A percentile compares a stretch with the other conserved stretches of the same genome.
Evolutionary conservation across 169 alveolate species (phyloP).

Genomic region (Plasmodium inui): DNA sequence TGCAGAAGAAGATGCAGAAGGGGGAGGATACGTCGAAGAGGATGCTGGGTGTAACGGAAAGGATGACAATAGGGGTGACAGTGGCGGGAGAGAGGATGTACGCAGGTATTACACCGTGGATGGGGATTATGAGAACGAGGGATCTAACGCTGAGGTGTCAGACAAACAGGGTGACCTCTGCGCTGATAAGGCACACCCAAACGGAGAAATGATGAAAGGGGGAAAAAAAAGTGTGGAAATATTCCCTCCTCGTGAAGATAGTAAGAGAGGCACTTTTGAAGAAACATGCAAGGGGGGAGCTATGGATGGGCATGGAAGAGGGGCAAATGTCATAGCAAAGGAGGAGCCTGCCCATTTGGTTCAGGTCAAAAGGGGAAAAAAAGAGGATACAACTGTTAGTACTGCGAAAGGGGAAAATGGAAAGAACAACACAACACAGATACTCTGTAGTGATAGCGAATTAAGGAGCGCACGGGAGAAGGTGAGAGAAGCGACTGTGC

Average conservation of each 20-base stretch:
- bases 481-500: background rate
- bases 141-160: background rate
- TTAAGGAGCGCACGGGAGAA: background rate
- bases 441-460: background rate
- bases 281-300: background rate
- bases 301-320: background rate
- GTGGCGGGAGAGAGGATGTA: background rate
- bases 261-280: background rate
- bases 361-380: background rate
- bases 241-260: background rate
- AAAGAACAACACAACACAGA: background rate
- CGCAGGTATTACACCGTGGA: background rate
- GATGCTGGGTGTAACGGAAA: slow-evolving; percentile 3
- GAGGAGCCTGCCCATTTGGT: background rate
- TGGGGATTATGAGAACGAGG: slow-evolving; percentile 2
- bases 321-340: background rate
- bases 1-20: background rate
- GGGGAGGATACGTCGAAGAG: background rate
- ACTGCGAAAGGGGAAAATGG: background rate
- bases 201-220: background rate
- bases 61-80: background rate
- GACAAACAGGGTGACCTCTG: background rate
- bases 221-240: slow-evolving; percentile 2
- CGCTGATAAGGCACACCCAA: background rate
- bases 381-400: background rate